Evolutionary conservation across 1,139 yeast genomes (phyloP).

Genomic region (Magnusiomyces sp.): DNA sequence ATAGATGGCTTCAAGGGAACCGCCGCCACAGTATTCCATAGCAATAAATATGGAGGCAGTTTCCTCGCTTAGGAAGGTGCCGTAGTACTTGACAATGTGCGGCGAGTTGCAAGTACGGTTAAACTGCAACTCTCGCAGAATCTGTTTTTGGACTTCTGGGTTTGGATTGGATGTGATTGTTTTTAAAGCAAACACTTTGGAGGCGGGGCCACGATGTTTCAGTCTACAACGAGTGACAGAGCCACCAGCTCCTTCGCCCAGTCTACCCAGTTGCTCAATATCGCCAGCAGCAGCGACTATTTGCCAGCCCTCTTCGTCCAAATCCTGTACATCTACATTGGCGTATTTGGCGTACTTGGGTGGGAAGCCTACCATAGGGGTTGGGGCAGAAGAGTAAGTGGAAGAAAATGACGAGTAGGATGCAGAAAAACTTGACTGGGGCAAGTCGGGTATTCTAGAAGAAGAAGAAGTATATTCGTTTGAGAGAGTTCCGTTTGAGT

Average conservation of each 20-base stretch:
- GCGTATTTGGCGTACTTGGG: slow-evolving; percentile 1
- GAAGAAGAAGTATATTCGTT: slow-evolving; percentile 1
- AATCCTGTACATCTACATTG: slow-evolving; percentile 40
- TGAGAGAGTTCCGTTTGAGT: no score
- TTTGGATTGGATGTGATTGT: slow-evolving; percentile 73
- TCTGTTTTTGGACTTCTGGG: slow-evolving; percentile 72
- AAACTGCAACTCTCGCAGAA: slow-evolving; percentile 80
- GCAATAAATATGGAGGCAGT: slow-evolving; percentile 78
- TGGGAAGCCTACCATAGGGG: neutral
- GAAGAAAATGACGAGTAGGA: slow-evolving; percentile 1
- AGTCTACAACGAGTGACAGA: slow-evolving; percentile 71
- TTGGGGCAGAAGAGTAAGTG: slow-evolving; percentile 1
- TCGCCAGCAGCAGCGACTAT: slow-evolving; percentile 47
- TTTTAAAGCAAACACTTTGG: slow-evolving; percentile 74
- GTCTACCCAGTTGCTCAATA: slow-evolving; percentile 52
- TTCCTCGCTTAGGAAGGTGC: slow-evolving; percentile 73
- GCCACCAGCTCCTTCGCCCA: slow-evolving; percentile 97
- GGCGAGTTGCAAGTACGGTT: slow-evolving; percentile 76
- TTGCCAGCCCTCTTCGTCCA: slow-evolving; percentile 77
- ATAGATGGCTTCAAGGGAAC: slow-evolving; percentile 84
- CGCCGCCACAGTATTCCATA: slow-evolving; percentile 96
- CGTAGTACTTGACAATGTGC: slow-evolving; percentile 83
- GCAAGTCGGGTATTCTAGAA: no score
- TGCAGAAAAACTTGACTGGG: no score
- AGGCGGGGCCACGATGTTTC: slow-evolving; percentile 23